Conservation (phyloP, 306 rosid genomes). For the Phaseolus lunatus region DNA sequence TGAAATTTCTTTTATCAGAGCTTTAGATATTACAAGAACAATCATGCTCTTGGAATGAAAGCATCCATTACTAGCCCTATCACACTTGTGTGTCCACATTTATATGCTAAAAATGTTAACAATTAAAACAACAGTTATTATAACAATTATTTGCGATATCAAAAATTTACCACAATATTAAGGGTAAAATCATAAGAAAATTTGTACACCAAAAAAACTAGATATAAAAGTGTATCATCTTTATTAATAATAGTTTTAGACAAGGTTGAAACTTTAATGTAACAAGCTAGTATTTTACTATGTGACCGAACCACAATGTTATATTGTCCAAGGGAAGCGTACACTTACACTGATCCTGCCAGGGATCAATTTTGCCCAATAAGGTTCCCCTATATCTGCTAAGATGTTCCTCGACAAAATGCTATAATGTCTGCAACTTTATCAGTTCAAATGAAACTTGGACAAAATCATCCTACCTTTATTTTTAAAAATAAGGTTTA, state of each 20-base stretch:
- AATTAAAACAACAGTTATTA: no score
- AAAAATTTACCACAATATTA: no score
- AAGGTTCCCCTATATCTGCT: background rate
- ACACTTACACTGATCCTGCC: background rate
- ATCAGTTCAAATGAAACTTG: slow-evolving; percentile 1
- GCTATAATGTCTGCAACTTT: background rate
- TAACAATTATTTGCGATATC: no score
- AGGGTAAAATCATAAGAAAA: no score
- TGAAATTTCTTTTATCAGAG: background rate
- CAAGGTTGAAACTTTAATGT: background rate
- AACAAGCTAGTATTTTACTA: slow-evolving; percentile 6
- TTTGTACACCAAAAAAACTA: no score
- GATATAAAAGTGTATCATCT: no score
- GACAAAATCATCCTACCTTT: background rate
- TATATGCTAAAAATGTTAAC: no score
- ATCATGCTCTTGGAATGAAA: slow-evolving; percentile 5
- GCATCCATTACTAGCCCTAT: background rate
- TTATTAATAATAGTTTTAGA: no score
- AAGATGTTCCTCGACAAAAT: slow-evolving; percentile 10
- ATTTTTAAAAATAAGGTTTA: slow-evolving; percentile 15
- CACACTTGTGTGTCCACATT: no score
- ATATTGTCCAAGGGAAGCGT: background rate
- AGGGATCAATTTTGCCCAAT: slow-evolving; percentile 16
- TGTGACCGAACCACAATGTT: slow-evolving; percentile 18
- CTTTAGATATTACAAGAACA: slow-evolving; percentile 22